phyloP scores from a whole-genome alignment of 805 yeast species.

The Saccharomyces paradoxus region DNA sequence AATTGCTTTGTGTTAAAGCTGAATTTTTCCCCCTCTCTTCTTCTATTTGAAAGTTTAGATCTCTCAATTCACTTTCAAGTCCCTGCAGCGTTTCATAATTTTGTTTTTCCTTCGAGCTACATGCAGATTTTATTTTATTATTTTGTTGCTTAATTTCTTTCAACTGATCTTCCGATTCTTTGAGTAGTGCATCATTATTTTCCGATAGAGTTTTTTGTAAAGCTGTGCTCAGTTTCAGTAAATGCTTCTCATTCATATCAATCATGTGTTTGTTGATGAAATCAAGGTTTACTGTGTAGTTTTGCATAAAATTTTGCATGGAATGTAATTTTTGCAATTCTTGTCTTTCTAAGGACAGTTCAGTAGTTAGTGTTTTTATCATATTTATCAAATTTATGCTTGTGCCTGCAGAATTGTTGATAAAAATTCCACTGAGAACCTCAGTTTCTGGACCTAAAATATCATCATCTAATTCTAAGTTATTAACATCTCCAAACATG shows the following conservation, averaged over 20 bases:
- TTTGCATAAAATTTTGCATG: conserved; percentile 45
- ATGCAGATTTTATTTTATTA: conserved; percentile 6
- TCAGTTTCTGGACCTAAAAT: conserved; percentile 41
- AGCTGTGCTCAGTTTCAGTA: conserved; percentile 24
- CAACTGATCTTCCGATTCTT: conserved; percentile 17
- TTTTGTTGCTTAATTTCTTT: conserved; percentile 13
- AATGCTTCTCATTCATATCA: conserved; percentile 26
- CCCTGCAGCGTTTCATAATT: conserved; percentile 13
- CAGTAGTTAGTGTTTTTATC: conserved; percentile 45
- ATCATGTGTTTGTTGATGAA: conserved; percentile 25
- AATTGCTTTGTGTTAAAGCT: conserved; percentile 10
- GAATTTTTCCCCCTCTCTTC: conserved; percentile 28
- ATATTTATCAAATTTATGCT: conserved; percentile 48
- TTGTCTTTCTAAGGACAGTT: conserved; percentile 49
- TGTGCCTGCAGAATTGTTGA: conserved; percentile 52
- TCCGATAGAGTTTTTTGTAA: conserved; percentile 22
- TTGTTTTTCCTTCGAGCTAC: conserved; percentile 7
- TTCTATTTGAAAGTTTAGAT: conserved; percentile 27
- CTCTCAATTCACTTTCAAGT: conserved; percentile 25
- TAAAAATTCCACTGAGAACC: conserved; percentile 47
- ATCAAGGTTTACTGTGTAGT: conserved; percentile 35
- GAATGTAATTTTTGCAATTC: conserved; percentile 50
- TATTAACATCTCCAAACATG: conserved; percentile 52
- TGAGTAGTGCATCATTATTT: conserved; percentile 18
- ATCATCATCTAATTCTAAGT: conserved; percentile 41